Evolutionary conservation across 352 stramenopile species (phyloP).

Genomic region (Globisporangium paroecandrum): DNA sequence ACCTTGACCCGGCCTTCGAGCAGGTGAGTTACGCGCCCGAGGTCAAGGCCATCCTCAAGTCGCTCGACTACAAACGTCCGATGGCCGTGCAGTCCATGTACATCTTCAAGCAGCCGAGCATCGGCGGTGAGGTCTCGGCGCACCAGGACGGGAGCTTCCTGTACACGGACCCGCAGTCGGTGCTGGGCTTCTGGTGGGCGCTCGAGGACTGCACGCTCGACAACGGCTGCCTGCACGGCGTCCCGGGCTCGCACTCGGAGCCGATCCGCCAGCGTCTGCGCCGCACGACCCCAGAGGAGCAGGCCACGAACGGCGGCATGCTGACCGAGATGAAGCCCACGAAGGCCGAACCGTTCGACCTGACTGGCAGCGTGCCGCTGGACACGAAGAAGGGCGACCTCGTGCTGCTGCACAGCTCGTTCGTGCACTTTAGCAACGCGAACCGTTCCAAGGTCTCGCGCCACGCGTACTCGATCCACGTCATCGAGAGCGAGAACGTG

Average conservation of each 20-base stretch:
- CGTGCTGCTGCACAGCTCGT: constrained; percentile 89
- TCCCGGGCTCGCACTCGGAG: constrained; percentile 88
- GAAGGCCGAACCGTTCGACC: constrained; percentile 50
- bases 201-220: constrained; percentile 93
- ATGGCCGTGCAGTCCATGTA: constrained; percentile 96
- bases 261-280: constrained; percentile 82
- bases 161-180: constrained; percentile 94
- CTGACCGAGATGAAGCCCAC: constrained; percentile 64
- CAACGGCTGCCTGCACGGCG: constrained; percentile 94
- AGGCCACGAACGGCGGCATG: constrained; percentile 30
- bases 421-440: constrained; percentile 95
- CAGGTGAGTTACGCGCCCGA: constrained; percentile 77
- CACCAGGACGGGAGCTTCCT: constrained; percentile 97
- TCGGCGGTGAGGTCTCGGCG: constrained; percentile 91
- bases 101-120: constrained; percentile 95
- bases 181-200: constrained; percentile 94
- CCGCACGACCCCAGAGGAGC: constrained; percentile 53
- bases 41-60: constrained; percentile 71
- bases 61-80: constrained; percentile 86
- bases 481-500: constrained; percentile 89
- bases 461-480: constrained; percentile 96
- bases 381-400: constrained; percentile 92
- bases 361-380: constrained; percentile 54
- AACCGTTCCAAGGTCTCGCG: constrained; percentile 87
- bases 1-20: constrained; percentile 82